Percentiles rank a stretch among this genome's conserved stretches.
Evolutionary conservation across 1,284 basidiomycete genomes (phyloP).

Genomic region (Volvariella surrecta): DNA sequence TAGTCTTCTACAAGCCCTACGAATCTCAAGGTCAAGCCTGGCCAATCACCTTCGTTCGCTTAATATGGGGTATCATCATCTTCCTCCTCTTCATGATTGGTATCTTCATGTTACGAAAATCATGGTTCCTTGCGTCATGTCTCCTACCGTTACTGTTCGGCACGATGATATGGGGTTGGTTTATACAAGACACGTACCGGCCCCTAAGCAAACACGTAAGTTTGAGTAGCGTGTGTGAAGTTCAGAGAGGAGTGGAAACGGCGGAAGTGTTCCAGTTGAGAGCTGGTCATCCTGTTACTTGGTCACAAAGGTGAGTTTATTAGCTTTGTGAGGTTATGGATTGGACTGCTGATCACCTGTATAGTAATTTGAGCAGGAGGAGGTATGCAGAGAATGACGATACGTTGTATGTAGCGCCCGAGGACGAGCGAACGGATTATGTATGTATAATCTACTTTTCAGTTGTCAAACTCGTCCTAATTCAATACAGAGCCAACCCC

Average conservation of each 20-base stretch:
- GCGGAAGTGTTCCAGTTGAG: slow-evolving; percentile 66
- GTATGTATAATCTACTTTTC: slow-evolving; percentile 29
- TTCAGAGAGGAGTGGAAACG: slow-evolving; percentile 76
- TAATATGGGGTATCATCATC: slow-evolving; percentile 83
- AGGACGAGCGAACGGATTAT: slow-evolving; percentile 87
- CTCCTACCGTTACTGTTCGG: slow-evolving; percentile 73
- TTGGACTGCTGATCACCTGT: slow-evolving; percentile 3
- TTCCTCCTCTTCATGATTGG: slow-evolving; percentile 92
- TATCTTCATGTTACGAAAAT: slow-evolving; percentile 81
- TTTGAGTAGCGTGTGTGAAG: slow-evolving; percentile 81
- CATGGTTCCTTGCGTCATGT: slow-evolving; percentile 68
- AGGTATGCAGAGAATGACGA: slow-evolving; percentile 91
- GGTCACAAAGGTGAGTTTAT: slow-evolving; percentile 67
- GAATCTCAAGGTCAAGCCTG: slow-evolving; percentile 91
- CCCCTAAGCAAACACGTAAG: slow-evolving; percentile 79
- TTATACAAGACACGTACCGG: slow-evolving; percentile 62
- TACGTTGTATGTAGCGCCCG: slow-evolving; percentile 87
- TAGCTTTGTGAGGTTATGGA: slow-evolving; percentile 2
- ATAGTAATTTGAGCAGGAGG: slow-evolving; percentile 72
- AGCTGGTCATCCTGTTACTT: slow-evolving; percentile 75
- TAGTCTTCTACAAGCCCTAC: slow-evolving; percentile 91
- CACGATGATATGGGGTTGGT: slow-evolving; percentile 78
- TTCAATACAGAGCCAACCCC: slow-evolving; percentile 71
- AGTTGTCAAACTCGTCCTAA: not conserved
- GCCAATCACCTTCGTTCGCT: slow-evolving; percentile 84